These are phyloP conservation scores for Mycena metata DNA, from an alignment of 768 basidiomycete genomes.

Conservation along the genomic window DNA sequence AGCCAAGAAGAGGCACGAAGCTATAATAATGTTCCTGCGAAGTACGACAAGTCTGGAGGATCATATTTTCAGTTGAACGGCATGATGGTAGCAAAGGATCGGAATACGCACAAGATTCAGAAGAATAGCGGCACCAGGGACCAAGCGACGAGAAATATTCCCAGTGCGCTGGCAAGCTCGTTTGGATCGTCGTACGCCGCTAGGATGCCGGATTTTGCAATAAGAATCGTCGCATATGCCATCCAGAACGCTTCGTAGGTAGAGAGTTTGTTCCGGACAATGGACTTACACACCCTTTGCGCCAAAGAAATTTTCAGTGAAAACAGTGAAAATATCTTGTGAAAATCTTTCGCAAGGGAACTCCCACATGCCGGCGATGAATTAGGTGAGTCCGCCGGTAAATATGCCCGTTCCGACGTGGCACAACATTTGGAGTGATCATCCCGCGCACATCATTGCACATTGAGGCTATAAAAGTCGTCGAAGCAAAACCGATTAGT, in stretches of 20 bases:
- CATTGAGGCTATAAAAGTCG: slow-evolving; percentile 78
- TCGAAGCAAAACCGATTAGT: slow-evolving; percentile 62
- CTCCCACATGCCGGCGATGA: slow-evolving; percentile 89
- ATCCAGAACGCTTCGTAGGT: slow-evolving; percentile 87
- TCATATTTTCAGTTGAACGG: too few relatives aligned
- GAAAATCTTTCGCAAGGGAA: too few relatives aligned
- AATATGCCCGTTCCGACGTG: slow-evolving; percentile 86
- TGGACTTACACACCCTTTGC: slow-evolving; percentile 66
- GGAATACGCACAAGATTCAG: slow-evolving; percentile 62
- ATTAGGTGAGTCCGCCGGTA: slow-evolving; percentile 81
- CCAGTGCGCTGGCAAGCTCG: slow-evolving; percentile 70
- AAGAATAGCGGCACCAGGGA: slow-evolving; percentile 74
- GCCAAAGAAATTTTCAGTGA: slow-evolving; percentile 74
- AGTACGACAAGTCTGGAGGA: slow-evolving; percentile 52
- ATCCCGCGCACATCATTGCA: slow-evolving; percentile 72
- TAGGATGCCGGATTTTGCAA: slow-evolving; percentile 71
- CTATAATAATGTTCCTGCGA: slow-evolving; percentile 55
- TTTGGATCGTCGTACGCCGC: slow-evolving; percentile 58
- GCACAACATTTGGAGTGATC: slow-evolving; percentile 68
- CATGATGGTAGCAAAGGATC: not conserved
- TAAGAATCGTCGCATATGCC: slow-evolving; percentile 77
- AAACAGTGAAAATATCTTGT: too few relatives aligned
- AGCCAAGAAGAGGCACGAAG: slow-evolving; percentile 55
- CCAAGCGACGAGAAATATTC: slow-evolving; percentile 78
- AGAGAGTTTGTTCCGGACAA: slow-evolving; percentile 55